A percentile compares a stretch with the other conserved stretches of the same genome.
phyloP scores from a whole-genome alignment of 2,329 filamentous ascomycete genomes.

The Talaromyces atroroseus region DNA sequence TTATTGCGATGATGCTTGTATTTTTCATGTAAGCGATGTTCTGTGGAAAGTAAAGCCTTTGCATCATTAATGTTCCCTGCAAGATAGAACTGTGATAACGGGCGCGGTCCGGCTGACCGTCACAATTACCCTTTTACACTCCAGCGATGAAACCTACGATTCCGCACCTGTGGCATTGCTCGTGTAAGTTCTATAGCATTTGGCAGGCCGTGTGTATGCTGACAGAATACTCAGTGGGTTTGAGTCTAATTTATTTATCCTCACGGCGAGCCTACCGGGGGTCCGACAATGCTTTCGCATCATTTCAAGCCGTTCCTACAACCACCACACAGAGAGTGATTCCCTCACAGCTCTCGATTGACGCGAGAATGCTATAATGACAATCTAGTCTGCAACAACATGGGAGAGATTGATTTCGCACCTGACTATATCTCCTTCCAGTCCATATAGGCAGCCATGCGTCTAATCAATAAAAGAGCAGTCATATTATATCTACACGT shows the following conservation, averaged over 20 bases:
- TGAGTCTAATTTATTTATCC: not conserved
- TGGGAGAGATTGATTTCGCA: too few species aligned
- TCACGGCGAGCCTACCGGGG: not conserved
- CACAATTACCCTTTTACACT: not conserved
- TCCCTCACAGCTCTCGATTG: not conserved
- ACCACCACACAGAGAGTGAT: not conserved
- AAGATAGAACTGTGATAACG: not conserved
- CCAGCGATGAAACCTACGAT: slow-evolving; percentile 1
- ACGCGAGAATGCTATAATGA: too few species aligned
- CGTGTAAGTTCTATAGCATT: not conserved
- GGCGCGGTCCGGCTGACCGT: not conserved
- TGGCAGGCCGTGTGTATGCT: not conserved
- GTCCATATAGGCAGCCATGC: too few species aligned
- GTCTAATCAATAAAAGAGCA: too few species aligned
- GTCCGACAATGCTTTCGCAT: slow-evolving; percentile 1
- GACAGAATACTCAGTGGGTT: not conserved
- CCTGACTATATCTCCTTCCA: too few species aligned
- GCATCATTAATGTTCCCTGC: not conserved
- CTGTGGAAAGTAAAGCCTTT: not conserved
- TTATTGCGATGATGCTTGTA: not conserved
- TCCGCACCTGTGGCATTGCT: not conserved
- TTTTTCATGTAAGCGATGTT: not conserved
- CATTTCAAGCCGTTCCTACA: not conserved
- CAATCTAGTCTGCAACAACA: too few species aligned
- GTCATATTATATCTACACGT: too few species aligned